Evolutionary conservation across 1,284 basidiomycete species (phyloP), one percentile per base, ranked within the genome.

Genomic region (Cryptococcus floricola): DNA sequence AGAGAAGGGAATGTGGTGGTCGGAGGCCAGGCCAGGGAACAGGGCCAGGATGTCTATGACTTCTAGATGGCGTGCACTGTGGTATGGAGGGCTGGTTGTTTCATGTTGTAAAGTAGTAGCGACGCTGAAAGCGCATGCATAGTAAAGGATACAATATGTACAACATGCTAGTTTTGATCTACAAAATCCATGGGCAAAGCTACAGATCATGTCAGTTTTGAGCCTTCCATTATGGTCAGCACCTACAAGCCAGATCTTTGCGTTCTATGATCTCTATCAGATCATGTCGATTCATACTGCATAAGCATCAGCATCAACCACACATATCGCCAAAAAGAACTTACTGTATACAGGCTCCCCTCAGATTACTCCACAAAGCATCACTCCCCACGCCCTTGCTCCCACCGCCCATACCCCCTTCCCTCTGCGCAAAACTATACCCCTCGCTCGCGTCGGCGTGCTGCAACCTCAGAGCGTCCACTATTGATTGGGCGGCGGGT

Each of bases 391-490:
- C 84, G 13, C 87, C 89, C 47, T 85, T 84, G 43, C 61, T 57
- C 23, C 44, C 54, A 39, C 77, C 81, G 48, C 82, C 81, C 51
- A 75, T 66, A 23, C 44, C 54, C 39, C 77, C 81, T 48, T 81
- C 81, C 51, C 75, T 66, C 28, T 58, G 53, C 0, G 58, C 81
- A 47, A 67, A 73, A 39, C 69, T 67, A 58, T 86, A 84, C 43
- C 71, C 73, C 52, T 85, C 77, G 37, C 84, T 84, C 57, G 78
- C 75, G 54, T 93, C 91, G 48, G 84, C 84, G 59, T 94, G 89
- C 72, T 95, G 91, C 23, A 95, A 80, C 28, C 87, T 81, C 5
- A 96, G 81, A 9, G 92, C 91, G 69, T 92, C 89, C 14, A 94
- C 79, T 47, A 94, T 86, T 63, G 92, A 87, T 46, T 87, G 85